phyloP scores from a whole-genome alignment of 306 rosid genomes.

The Erythrophleum fordii region DNA sequence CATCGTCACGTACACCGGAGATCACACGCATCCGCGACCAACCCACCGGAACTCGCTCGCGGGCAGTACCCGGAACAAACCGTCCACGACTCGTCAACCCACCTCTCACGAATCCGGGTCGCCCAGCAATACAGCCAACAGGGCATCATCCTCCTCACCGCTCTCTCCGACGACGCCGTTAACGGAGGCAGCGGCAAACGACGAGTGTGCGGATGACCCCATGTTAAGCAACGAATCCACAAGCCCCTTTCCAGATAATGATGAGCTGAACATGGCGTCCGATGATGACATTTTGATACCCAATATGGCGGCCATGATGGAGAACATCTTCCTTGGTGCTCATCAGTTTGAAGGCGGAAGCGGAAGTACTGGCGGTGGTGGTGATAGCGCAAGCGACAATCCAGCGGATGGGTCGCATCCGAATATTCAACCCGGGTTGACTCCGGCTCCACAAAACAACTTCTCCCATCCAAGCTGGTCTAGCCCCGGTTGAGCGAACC shows the following conservation, averaged over 20 bases:
- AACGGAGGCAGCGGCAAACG: conserved; percentile 24
- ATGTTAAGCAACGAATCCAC: background rate
- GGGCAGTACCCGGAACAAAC: conserved; percentile 58
- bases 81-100: conserved; percentile 25
- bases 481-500: conserved; percentile 2
- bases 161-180: conserved; percentile 41
- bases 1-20: conserved; percentile 72
- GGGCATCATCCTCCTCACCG: background rate
- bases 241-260: background rate
- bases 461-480: background rate
- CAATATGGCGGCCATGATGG: conserved; percentile 43
- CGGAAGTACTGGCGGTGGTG: background rate
- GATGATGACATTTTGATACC: conserved; percentile 50
- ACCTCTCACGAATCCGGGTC: background rate
- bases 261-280: background rate
- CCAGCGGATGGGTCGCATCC: background rate
- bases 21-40: conserved; percentile 73
- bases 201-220: background rate
- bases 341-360: conserved; percentile 25
- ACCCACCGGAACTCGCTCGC: conserved; percentile 74
- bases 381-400: background rate
- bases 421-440: background rate
- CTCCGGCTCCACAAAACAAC: background rate
- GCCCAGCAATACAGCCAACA: background rate
- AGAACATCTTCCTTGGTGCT: conserved; percentile 46